Base-by-base conservation (phyloP, 192 early-diverging fungal species). In the Linnemannia elongata region DNA sequence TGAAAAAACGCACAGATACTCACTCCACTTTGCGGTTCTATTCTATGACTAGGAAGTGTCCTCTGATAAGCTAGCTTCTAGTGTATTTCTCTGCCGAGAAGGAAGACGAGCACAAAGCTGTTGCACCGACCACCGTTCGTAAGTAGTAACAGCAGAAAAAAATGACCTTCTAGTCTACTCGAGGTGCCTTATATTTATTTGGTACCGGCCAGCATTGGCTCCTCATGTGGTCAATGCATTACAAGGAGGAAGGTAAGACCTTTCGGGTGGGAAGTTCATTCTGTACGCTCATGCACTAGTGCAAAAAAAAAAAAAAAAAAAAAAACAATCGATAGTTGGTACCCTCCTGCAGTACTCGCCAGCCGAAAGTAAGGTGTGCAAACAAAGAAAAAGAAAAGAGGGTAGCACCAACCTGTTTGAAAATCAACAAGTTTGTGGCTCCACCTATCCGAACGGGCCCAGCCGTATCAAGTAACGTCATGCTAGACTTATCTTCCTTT, bases 401-500 rank as follows among this genome's bases (percentile, higher is more conserved):
- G 60, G 60, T 66, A 33, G 7, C 27, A 66, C 18, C 60, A 66
- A 66, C 60, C 30, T 66, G 60, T 66, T 66, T 66, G 60, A 33
- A 33, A 30, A 66, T 30, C 60, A 66, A 66, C 60, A 66, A 63
- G 57, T 63, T 63, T 63, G 57, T 63, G 57, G 57, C 30, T 63
- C 54, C 54, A 49, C 8, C 18, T n/a, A 55, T 55, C 54, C 54
- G 57, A 63, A 30, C 20, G 13, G 54, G 24, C 54, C 57, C 57
- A 63, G 27, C 27, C 57, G 57, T 10, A 27, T 24, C 54, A 20
- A 60, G 9, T n/a, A 33, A 66, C 27, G 60, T 66, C 60, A 66
- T 66, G 60, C 30, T 30, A 9, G 22, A 60, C n/a, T n/a, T 12
- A 60, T 60, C 57, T 30, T 27, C 9, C 9, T 24, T 57, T 57